phyloP scores from a whole-genome alignment of 2,329 filamentous ascomycete species.

The Scedosporium aurantiacum region DNA sequence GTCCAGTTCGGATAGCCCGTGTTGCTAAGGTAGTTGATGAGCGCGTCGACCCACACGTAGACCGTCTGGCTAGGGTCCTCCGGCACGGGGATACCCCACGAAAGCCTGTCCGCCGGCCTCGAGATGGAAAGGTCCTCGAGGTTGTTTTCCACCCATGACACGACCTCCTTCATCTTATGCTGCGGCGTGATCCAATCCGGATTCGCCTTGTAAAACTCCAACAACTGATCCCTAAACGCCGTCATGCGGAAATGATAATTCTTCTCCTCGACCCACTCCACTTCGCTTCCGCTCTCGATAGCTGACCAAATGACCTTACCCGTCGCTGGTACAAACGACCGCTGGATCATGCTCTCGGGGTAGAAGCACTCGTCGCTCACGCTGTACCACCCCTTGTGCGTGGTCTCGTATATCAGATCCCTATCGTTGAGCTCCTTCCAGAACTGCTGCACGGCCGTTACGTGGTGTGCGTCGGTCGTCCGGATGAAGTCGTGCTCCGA shows the following conservation, averaged over 20 bases:
- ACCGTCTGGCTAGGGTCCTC: constrained; percentile 79
- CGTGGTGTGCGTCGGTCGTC: constrained; percentile 76
- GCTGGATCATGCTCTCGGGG: constrained; percentile 62
- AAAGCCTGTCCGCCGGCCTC: constrained; percentile 62
- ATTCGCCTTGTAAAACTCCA: constrained; percentile 70
- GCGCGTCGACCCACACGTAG: constrained; percentile 95
- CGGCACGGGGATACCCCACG: constrained; percentile 84
- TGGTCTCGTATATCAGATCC: constrained; percentile 71
- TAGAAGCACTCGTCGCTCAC: constrained; percentile 97
- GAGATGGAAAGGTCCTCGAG: constrained; percentile 86
- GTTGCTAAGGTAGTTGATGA: constrained; percentile 87
- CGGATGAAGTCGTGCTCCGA: constrained; percentile 81
- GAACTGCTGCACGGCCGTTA: constrained; percentile 75
- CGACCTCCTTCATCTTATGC: constrained; percentile 65
- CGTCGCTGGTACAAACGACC: constrained; percentile 65
- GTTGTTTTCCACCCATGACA: constrained; percentile 63
- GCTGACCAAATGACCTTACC: constrained; percentile 76
- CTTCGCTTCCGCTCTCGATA: constrained; percentile 78
- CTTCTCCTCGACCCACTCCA: constrained; percentile 86
- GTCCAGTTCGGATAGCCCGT: constrained; percentile 60
- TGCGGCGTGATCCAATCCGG: constrained; percentile 66
- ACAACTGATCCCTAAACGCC: constrained; percentile 64
- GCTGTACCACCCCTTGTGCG: constrained; percentile 92
- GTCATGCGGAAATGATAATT: constrained; percentile 95
- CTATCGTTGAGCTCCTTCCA: constrained; percentile 71